Evolutionary conservation across 1,284 basidiomycete genomes (phyloP).

Genomic region (Marasmius oreades): DNA sequence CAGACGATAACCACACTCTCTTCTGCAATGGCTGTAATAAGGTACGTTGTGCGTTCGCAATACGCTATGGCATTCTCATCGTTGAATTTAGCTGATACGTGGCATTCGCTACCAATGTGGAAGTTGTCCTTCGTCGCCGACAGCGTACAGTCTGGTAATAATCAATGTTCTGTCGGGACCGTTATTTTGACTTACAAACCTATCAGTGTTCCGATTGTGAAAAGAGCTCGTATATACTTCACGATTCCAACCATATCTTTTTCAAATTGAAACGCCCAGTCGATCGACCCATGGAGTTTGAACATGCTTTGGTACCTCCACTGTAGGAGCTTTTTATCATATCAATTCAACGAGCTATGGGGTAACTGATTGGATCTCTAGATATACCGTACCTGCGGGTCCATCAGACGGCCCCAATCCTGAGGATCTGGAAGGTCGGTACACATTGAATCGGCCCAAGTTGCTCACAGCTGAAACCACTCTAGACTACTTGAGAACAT

Average conservation of each 20-base stretch:
- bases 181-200: constrained; percentile 9
- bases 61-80: neutral
- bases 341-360: neutral
- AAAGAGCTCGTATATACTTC: constrained; percentile 67
- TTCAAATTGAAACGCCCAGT: constrained; percentile 82
- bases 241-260: constrained; percentile 83
- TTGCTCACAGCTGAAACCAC: neutral
- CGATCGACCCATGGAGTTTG: constrained; percentile 61
- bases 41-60: constrained; percentile 33
- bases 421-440: constrained; percentile 57
- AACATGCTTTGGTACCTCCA: constrained; percentile 61
- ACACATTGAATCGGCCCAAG: neutral
- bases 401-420: constrained; percentile 39
- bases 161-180: neutral
- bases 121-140: constrained; percentile 64
- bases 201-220: constrained; percentile 78
- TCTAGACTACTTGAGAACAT: constrained; percentile 64
- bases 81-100: constrained; percentile 47
- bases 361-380: constrained; percentile 21
- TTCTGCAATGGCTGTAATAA: constrained; percentile 56
- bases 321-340: constrained; percentile 51
- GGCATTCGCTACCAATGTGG: constrained; percentile 77
- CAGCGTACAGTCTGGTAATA: constrained; percentile 61
- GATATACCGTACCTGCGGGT: constrained; percentile 70
- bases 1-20: constrained; percentile 50